These are phyloP conservation scores for Histomonas meleagridis DNA, from an alignment of 208 protist genomes.

Conservation along the genomic window DNA sequence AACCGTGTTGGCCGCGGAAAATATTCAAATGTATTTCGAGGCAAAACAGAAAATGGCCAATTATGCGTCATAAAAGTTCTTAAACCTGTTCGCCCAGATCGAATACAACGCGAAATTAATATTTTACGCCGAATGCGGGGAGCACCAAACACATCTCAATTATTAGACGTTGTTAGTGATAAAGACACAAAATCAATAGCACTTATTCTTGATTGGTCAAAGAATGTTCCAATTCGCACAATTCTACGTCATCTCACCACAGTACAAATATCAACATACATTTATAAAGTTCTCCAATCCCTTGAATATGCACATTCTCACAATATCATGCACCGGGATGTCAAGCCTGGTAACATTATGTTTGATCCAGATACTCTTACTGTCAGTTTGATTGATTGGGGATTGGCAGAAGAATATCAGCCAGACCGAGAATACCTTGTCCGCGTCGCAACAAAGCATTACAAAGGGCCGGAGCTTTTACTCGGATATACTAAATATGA, in stretches of 20 bases:
- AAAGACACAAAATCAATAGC: background rate
- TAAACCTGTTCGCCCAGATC: background rate
- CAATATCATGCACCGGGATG: slow-evolving; percentile 58
- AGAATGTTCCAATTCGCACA: background rate
- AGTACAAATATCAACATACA: background rate
- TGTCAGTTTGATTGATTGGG: slow-evolving; percentile 78
- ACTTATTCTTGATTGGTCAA: background rate
- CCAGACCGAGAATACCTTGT: slow-evolving; percentile 84
- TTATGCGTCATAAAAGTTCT: background rate
- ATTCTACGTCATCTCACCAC: background rate
- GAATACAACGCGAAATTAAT: slow-evolving; percentile 23
- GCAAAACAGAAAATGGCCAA: background rate
- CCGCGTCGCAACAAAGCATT: slow-evolving; percentile 91
- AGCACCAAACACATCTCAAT: background rate
- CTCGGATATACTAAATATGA: slow-evolving; percentile 90
- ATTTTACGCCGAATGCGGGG: background rate
- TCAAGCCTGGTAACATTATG: slow-evolving; percentile 97
- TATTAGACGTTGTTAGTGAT: slow-evolving; percentile 9
- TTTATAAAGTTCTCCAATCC: background rate
- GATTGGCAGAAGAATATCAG: slow-evolving; percentile 96
- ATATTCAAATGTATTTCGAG: slow-evolving; percentile 3
- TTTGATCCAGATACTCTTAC: slow-evolving; percentile 81
- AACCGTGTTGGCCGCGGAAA: slow-evolving; percentile 12
- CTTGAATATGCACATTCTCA: background rate
- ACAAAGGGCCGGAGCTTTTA: slow-evolving; percentile 91